Evolutionary conservation across 345 rosid species (phyloP).

Genomic region (Zanthoxylum bungeanum): DNA sequence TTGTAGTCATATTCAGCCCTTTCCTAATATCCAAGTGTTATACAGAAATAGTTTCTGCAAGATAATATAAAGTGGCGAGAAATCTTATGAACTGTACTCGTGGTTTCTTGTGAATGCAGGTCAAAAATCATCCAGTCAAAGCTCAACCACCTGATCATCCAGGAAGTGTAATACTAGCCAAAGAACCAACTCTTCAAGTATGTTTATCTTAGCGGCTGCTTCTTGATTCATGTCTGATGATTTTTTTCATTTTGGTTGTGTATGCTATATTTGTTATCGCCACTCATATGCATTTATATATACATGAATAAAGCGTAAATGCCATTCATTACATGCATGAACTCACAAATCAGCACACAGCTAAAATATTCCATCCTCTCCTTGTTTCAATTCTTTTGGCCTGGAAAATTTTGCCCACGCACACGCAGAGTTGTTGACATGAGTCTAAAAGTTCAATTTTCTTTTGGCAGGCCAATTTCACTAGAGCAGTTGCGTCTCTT

Average conservation of each 20-base stretch:
- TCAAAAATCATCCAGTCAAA: slow-evolving; percentile 92
- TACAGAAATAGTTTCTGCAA: background rate
- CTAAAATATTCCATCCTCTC: background rate
- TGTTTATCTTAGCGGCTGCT: background rate
- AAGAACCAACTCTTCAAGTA: slow-evolving; percentile 86
- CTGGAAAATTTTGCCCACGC: background rate
- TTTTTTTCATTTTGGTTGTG: background rate
- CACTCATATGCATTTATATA: too few relatives aligned
- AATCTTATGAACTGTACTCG: background rate
- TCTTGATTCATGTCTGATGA: background rate
- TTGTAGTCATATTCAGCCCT: background rate
- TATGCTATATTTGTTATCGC: background rate
- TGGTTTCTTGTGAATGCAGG: slow-evolving; percentile 35
- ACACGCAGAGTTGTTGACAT: background rate
- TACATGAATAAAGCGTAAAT: too few relatives aligned
- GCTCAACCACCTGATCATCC: slow-evolving; percentile 77
- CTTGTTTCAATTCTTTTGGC: background rate
- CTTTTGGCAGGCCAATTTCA: slow-evolving; percentile 72
- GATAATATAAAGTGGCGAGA: background rate
- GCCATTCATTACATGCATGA: too few relatives aligned
- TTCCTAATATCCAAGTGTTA: background rate
- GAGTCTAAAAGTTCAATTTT: slow-evolving; percentile 1
- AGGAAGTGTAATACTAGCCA: slow-evolving; percentile 87
- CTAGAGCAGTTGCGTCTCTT: slow-evolving; percentile 79
- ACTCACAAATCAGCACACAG: too few relatives aligned